Percentiles rank a stretch among this genome's conserved stretches.
Evolutionary conservation across 2,329 filamentous ascomycete species (phyloP).

Genomic region (Ceratocystis lukuohia): DNA sequence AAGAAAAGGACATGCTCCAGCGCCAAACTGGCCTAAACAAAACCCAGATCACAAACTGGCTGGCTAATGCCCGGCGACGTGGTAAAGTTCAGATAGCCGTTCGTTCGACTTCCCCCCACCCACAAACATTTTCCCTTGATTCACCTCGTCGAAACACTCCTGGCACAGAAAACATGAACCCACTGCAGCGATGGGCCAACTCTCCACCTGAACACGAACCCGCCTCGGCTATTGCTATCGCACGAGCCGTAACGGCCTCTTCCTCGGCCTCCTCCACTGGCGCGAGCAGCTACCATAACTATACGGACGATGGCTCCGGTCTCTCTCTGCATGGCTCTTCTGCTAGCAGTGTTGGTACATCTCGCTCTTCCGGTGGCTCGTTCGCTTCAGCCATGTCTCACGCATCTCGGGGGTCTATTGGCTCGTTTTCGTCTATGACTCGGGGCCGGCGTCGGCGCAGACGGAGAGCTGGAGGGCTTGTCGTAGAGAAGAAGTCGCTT

Average conservation of each 20-base stretch:
- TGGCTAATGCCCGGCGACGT: conserved; percentile 74
- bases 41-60: conserved; percentile 80
- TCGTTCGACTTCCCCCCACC: conserved; percentile 54
- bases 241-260: conserved; percentile 41
- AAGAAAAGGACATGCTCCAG: conserved; percentile 70
- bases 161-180: conserved; percentile 40
- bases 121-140: conserved; percentile 47
- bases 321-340: conserved; percentile 45
- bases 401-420: conserved; percentile 43
- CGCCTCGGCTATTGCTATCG: conserved; percentile 45
- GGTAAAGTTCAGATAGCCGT: conserved; percentile 57
- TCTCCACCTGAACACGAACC: conserved; percentile 49
- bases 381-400: conserved; percentile 47
- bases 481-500: conserved; percentile 29
- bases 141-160: conserved; percentile 53
- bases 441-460: conserved; percentile 39
- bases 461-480: conserved; percentile 27
- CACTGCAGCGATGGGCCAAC: conserved; percentile 45
- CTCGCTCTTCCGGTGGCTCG: conserved; percentile 45
- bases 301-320: conserved; percentile 48
- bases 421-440: conserved; percentile 35
- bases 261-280: conserved; percentile 40
- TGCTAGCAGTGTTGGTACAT: conserved; percentile 46
- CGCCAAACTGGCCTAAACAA: conserved; percentile 67
- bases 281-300: conserved; percentile 40